Evolutionary conservation across 192 early-diverging fungal genomes (phyloP).

Genomic region (Anaeromyces robustus): DNA sequence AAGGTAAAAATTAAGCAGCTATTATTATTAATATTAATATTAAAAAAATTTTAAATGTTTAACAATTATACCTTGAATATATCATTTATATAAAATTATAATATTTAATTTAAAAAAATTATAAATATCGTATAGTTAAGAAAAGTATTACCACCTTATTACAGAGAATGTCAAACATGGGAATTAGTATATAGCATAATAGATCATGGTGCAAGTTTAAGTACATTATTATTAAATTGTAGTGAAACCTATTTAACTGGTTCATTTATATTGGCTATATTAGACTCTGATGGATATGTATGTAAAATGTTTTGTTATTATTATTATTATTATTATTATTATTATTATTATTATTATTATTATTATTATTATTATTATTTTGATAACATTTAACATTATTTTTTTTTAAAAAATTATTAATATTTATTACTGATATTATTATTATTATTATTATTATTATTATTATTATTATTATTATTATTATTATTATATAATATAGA

Average conservation of each 20-base stretch:
- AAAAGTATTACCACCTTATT: background rate
- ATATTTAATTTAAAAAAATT: no score
- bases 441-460: no score
- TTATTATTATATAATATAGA: background rate
- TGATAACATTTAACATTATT: no score
- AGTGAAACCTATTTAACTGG: background rate
- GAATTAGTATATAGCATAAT: background rate
- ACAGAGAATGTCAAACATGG: background rate
- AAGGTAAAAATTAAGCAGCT: background rate
- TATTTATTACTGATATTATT: no score
- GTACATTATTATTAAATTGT: background rate
- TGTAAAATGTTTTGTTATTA: background rate
- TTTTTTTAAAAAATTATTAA: no score
- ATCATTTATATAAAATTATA: no score
- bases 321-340: background rate
- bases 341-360: background rate
- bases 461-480: no score
- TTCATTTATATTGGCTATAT: background rate
- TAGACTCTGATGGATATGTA: background rate
- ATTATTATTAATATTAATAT: background rate
- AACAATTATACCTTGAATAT: no score
- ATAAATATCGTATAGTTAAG: background rate
- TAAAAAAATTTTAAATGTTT: background rate
- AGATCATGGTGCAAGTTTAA: background rate
- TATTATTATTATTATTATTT: background rate